Evolutionary conservation across 805 yeast genomes (phyloP).

Genomic region (Saccharomycopsis schoenii): DNA sequence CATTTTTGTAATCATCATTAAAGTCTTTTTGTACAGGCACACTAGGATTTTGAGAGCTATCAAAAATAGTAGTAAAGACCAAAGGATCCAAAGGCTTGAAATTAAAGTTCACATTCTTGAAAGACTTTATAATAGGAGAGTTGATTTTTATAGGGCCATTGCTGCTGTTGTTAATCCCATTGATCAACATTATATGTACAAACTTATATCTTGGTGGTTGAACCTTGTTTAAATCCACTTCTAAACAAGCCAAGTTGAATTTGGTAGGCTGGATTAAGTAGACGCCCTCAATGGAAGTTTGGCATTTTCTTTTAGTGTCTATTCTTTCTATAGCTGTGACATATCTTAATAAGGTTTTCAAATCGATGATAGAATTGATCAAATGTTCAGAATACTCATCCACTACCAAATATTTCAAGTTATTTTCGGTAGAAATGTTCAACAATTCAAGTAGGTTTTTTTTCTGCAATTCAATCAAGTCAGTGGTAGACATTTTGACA

Average conservation of each 20-base stretch:
- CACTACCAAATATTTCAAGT: constrained; percentile 42
- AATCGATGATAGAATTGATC: constrained; percentile 38
- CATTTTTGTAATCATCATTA: constrained; percentile 13
- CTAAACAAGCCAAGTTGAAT: constrained; percentile 64
- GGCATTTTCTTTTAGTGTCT: constrained; percentile 51
- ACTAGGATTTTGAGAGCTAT: constrained; percentile 19
- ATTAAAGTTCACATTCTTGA: constrained; percentile 37
- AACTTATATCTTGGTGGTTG: constrained; percentile 58
- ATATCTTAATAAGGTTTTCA: constrained; percentile 38
- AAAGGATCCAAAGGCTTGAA: constrained; percentile 60
- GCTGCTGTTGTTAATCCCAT: neutral
- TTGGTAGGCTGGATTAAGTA: constrained; percentile 65
- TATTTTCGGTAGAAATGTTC: constrained; percentile 28
- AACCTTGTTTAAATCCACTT: constrained; percentile 54
- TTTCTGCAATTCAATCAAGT: constrained; percentile 4
- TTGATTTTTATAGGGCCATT: neutral
- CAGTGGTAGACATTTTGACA: neutral
- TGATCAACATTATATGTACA: neutral
- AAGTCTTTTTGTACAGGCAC: constrained; percentile 12
- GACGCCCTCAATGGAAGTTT: constrained; percentile 63
- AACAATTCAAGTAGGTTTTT: constrained; percentile 2
- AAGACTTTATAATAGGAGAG: constrained; percentile 20
- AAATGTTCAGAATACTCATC: constrained; percentile 46
- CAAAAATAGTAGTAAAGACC: constrained; percentile 58
- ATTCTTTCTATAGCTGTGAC: constrained; percentile 58